Conservation (phyloP, 352 stramenopile genomes). For the Globisporangium rhizosaccharum region DNA sequence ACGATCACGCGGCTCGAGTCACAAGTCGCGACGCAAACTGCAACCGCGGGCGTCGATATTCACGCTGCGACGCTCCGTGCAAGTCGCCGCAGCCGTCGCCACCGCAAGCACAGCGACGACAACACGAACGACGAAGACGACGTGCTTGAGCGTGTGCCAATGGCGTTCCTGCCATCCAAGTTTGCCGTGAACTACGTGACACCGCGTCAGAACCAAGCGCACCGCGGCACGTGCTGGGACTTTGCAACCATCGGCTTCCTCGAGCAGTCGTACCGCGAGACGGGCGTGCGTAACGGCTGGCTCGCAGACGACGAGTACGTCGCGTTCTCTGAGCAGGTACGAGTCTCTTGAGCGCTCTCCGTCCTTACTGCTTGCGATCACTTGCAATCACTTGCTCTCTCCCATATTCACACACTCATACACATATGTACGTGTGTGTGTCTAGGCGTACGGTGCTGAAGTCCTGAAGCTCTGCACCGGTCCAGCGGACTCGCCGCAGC, state of each 20-base stretch:
- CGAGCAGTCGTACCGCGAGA: slow-evolving; percentile 72
- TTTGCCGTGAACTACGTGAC: slow-evolving; percentile 78
- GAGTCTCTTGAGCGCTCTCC: not conserved
- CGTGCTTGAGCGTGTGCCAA: slow-evolving; percentile 34
- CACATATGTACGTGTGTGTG: not conserved
- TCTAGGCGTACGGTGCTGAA: slow-evolving; percentile 64
- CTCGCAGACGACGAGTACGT: slow-evolving; percentile 68
- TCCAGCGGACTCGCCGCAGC: slow-evolving; percentile 51
- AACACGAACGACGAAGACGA: not conserved
- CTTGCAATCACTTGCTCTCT: no score
- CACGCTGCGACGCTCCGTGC: slow-evolving; percentile 1
- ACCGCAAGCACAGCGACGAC: slow-evolving; percentile 5
- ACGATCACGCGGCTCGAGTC: slow-evolving; percentile 51
- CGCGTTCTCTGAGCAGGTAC: slow-evolving; percentile 70
- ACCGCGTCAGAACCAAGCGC: slow-evolving; percentile 64
- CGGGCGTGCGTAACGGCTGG: slow-evolving; percentile 62
- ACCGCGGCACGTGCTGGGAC: slow-evolving; percentile 79
- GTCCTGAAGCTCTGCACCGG: slow-evolving; percentile 68
- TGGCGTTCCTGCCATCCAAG: slow-evolving; percentile 70
- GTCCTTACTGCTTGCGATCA: no score
- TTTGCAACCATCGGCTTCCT: slow-evolving; percentile 76
- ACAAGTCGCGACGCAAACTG: slow-evolving; percentile 15
- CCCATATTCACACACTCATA: not conserved
- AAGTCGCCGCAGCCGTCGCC: slow-evolving; percentile 5
- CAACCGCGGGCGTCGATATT: not conserved